Conservation (phyloP, 1,139 yeast species). For the Nakaseomyces sp. region DNA sequence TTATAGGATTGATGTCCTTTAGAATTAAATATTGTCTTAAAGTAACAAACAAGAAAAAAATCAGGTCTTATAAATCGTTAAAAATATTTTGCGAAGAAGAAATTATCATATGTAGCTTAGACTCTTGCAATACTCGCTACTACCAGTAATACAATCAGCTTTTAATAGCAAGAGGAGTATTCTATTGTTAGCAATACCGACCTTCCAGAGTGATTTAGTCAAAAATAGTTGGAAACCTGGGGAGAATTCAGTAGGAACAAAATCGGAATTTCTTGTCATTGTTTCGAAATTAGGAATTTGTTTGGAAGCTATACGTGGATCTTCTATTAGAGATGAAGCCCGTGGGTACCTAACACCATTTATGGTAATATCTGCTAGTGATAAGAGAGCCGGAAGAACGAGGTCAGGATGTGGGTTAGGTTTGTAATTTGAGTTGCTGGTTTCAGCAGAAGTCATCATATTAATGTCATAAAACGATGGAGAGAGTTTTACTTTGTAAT, state of each 20-base stretch:
- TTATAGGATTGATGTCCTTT: too few species aligned
- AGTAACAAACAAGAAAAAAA: too few species aligned
- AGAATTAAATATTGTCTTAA: too few species aligned
- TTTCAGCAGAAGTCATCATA: conserved; percentile 1
- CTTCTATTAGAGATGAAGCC: conserved; percentile 17
- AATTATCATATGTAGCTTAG: conserved; percentile 5
- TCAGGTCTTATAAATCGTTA: not conserved
- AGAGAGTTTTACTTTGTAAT: conserved; percentile 10
- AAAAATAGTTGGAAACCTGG: conserved; percentile 22
- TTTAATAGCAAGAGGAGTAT: conserved; percentile 25
- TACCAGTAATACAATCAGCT: conserved; percentile 20
- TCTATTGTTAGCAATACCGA: conserved; percentile 18
- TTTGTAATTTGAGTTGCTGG: conserved; percentile 5
- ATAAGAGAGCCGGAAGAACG: conserved; percentile 24
- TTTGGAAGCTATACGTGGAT: conserved; percentile 8
- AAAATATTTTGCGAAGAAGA: too few species aligned
- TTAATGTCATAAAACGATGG: conserved; percentile 4
- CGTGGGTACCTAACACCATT: conserved; percentile 22
- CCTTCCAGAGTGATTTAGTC: conserved; percentile 28
- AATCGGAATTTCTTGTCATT: conserved; percentile 5
- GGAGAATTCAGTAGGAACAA: conserved; percentile 6
- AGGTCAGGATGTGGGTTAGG: conserved; percentile 7
- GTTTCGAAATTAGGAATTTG: conserved; percentile 5
- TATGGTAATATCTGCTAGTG: conserved; percentile 19
- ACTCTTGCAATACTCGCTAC: conserved; percentile 19